Conservation (phyloP, 2,329 filamentous ascomycete genomes). For the Penicillium carneum region DNA sequence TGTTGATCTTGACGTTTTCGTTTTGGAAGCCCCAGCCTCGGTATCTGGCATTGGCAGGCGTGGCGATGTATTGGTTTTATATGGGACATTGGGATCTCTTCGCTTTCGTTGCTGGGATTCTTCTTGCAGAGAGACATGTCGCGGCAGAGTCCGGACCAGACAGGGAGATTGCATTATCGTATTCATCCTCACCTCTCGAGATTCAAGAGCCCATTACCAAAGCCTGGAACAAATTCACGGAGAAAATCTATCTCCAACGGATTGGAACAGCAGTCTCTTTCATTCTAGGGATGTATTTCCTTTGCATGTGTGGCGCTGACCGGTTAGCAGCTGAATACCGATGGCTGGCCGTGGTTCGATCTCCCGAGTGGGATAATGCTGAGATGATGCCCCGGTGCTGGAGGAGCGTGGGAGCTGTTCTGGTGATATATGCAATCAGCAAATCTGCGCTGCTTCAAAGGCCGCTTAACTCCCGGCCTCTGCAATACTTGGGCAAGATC, state of each 20-base stretch:
- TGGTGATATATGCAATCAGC: conserved; percentile 12
- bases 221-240: not conserved
- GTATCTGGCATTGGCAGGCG: not conserved
- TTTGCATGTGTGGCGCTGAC: conserved; percentile 3
- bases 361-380: conserved; percentile 9
- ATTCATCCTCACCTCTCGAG: not conserved
- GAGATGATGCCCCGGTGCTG: conserved; percentile 10
- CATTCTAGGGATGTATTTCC: conserved; percentile 8
- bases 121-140: conserved; percentile 8
- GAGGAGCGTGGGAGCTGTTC: conserved; percentile 6
- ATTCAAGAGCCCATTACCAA: not conserved
- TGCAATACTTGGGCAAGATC: conserved; percentile 13
- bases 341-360: not conserved
- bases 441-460: conserved; percentile 1
- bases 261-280: not conserved
- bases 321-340: not conserved
- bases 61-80: conserved; percentile 12
- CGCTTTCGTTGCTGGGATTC: not conserved
- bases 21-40: conserved; percentile 8
- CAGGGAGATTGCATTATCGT: conserved; percentile 1
- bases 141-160: not conserved
- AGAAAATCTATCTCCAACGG: not conserved
- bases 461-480: conserved; percentile 5
- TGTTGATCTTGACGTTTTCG: conserved; percentile 1
- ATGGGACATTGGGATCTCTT: conserved; percentile 19